Base-by-base conservation (phyloP, 495 filamentous ascomycete species). In the Annulohypoxylon maeteangense region DNA sequence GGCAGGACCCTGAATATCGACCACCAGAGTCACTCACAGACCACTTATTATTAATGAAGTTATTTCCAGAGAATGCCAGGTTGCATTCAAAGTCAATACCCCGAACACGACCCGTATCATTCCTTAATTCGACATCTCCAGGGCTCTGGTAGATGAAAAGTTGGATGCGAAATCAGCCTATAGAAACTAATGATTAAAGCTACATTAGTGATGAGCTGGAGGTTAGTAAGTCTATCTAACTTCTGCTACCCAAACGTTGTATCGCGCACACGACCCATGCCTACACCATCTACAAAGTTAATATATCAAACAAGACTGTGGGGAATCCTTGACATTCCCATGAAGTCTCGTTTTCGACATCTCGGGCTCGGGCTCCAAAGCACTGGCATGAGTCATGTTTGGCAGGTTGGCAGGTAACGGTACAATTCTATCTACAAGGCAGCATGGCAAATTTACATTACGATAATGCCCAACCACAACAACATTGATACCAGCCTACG, bases 1-100 rank as follows among this genome's bases (percentile, higher is more conserved):
- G 67, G 25, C 31, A 40, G 47, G 62, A 70, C 62, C 67, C 67
- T 70, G 62, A 70, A 58, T 53, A 60, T 65, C 55, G 6, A 45
- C 20, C 4, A 65, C 14, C 47, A 48, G 42, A 36, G 36, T 62
- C 57, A 25, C 59, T 53, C 67, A 65, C 55, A 12, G 56, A 27
- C 57, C 65, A 61, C 47, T 11, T 54, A 47, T 18, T 14, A 65
- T 65, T 44, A 40, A 47, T 59, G 53, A 64, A 14, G 31, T 51
- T 55, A 47, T 55, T 59, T 27, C 27, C 31, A 32, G 25, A 59
- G 22, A 44, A 20, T 3, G 54, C 42, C 54, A 53, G 34, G 62
- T 62, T 47, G 50, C 62, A 62, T 61, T 48, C 48, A 56, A 62
- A 55, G 47, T 34, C 45, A 48, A 45, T 44, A 48, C 47, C 47